These are phyloP conservation scores for Cytospora leucostoma DNA, from an alignment of 2,329 filamentous ascomycete genomes.

Conservation along the genomic window DNA sequence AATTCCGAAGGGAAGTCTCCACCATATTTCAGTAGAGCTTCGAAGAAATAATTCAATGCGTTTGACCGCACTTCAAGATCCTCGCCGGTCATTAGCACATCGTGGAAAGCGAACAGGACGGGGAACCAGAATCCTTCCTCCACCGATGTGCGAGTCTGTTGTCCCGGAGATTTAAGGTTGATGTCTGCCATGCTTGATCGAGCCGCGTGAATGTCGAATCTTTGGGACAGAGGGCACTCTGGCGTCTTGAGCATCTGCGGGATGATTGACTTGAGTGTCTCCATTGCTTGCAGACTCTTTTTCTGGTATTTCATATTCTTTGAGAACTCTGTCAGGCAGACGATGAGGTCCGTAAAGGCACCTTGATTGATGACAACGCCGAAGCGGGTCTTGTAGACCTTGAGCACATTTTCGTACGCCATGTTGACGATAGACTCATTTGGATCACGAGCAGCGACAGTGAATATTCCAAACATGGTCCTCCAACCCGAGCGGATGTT, in stretches of 20 bases:
- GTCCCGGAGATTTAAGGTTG: constrained; percentile 47
- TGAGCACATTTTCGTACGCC: constrained; percentile 93
- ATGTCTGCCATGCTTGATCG: constrained; percentile 45
- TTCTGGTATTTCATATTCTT: constrained; percentile 99
- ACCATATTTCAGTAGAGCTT: constrained; percentile 86
- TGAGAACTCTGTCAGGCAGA: constrained; percentile 96
- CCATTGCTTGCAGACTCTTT: constrained; percentile 94
- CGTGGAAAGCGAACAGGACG: constrained; percentile 96
- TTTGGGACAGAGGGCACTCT: constrained; percentile 85
- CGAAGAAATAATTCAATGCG: constrained; percentile 95
- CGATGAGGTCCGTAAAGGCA: constrained; percentile 92
- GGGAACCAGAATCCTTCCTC: constrained; percentile 99
- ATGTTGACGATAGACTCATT: constrained; percentile 96
- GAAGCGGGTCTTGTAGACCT: constrained; percentile 94
- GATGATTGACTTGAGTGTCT: constrained; percentile 90
- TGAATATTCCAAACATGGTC: constrained; percentile 99
- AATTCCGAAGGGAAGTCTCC: constrained; percentile 91
- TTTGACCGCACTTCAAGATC: constrained; percentile 91
- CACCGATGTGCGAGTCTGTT: constrained; percentile 77
- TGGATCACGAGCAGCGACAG: constrained; percentile 87
- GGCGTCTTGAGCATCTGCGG: constrained; percentile 94
- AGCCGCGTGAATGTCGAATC: constrained; percentile 42
- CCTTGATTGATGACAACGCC: constrained; percentile 95
- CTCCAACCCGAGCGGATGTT: constrained; percentile 98
- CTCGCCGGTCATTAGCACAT: constrained; percentile 98